Evolutionary conservation across 2,329 filamentous ascomycete genomes (phyloP).

Genomic region (Didymella segeticola): DNA sequence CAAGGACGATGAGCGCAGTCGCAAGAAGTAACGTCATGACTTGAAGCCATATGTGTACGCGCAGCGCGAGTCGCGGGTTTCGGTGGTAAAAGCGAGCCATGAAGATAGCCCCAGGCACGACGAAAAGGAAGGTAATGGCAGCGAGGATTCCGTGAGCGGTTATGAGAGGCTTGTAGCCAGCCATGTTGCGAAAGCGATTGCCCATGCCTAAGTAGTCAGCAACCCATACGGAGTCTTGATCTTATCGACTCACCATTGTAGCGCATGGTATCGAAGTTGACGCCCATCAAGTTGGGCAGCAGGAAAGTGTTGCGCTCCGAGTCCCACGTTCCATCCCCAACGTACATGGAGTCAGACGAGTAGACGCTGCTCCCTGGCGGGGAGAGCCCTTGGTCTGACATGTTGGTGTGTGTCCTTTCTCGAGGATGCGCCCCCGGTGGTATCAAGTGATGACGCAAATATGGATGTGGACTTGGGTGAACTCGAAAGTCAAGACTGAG

Average conservation of each 20-base stretch:
- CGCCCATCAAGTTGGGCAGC: constrained; percentile 75
- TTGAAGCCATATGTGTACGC: constrained; percentile 77
- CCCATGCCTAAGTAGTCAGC: constrained; percentile 71
- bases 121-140: constrained; percentile 74
- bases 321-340: constrained; percentile 86
- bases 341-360: constrained; percentile 73
- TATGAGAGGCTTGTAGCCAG: constrained; percentile 74
- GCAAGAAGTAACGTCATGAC: constrained; percentile 71
- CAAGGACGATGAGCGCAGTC: constrained; percentile 75
- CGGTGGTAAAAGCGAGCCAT: constrained; percentile 73
- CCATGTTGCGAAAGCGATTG: constrained; percentile 74
- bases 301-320: constrained; percentile 78
- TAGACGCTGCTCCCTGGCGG: constrained; percentile 76
- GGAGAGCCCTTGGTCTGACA: constrained; percentile 58
- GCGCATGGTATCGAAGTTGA: constrained; percentile 82
- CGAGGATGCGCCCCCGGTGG: background rate
- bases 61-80: constrained; percentile 66
- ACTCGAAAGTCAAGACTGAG: constrained; percentile 1
- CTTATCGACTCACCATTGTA: constrained; percentile 71
- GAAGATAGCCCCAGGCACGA: constrained; percentile 77
- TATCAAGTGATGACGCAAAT: constrained; percentile 12
- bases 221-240: background rate
- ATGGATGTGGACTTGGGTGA: constrained; percentile 18
- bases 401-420: constrained; percentile 19
- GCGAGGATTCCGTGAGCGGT: constrained; percentile 75